A percentile compares a stretch with the other conserved stretches of the same genome.
These are phyloP conservation scores for Senecio squalidus DNA, from an alignment of 140 eudicot genomes.

Conservation along the genomic window DNA sequence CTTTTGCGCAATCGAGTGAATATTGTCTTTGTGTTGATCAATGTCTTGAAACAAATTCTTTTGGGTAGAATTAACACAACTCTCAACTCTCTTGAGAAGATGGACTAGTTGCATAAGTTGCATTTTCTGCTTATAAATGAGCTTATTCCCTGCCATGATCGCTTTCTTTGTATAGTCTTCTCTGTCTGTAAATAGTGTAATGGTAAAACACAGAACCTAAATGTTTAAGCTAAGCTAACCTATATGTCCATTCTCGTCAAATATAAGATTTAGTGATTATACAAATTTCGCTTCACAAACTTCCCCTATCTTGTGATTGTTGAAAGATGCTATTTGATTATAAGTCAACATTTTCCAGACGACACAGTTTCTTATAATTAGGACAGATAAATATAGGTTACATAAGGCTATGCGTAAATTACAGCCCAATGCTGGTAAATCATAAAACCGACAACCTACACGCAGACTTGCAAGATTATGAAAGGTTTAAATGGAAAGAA, in stretches of 20 bases:
- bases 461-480: background rate
- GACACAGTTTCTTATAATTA: background rate
- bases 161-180: constrained; percentile 44
- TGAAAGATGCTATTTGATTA: background rate
- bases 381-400: constrained; percentile 7
- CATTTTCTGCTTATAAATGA: constrained; percentile 44
- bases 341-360: constrained; percentile 1
- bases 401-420: background rate
- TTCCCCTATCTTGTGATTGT: no score
- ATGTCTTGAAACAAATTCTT: constrained; percentile 42
- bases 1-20: constrained; percentile 32
- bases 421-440: background rate
- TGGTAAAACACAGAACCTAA: background rate
- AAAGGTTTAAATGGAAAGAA: no score
- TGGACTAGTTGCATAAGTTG: constrained; percentile 51
- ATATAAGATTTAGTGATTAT: background rate
- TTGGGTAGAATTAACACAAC: constrained; percentile 52
- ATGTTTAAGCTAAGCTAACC: background rate
- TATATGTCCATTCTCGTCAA: background rate
- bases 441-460: background rate
- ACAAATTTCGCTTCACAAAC: background rate
- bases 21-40: constrained; percentile 35
- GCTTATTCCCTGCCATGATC: constrained; percentile 50
- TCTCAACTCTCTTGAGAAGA: constrained; percentile 53
- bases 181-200: constrained; percentile 27